These are phyloP conservation scores for Ziziphus jujuba DNA, from an alignment of 306 rosid genomes.

Conservation along the genomic window DNA sequence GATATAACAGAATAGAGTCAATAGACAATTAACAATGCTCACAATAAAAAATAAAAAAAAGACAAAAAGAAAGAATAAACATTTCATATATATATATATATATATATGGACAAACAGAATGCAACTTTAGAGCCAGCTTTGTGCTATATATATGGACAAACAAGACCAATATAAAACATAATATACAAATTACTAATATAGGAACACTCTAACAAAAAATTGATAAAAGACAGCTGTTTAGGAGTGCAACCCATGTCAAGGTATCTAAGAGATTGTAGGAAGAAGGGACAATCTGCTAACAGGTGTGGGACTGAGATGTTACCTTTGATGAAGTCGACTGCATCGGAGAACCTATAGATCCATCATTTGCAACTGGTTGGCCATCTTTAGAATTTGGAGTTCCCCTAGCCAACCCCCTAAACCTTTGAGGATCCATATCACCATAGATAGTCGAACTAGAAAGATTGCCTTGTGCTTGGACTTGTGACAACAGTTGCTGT, in stretches of 20 bases:
- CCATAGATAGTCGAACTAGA: constrained; percentile 56
- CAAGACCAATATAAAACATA: too few species aligned
- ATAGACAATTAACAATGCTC: too few species aligned
- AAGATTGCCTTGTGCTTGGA: constrained; percentile 75
- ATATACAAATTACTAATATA: too few species aligned
- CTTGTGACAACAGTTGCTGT: constrained; percentile 85
- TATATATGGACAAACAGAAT: too few species aligned
- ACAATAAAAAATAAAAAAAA: too few species aligned
- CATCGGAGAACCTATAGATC: constrained; percentile 90
- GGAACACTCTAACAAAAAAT: too few species aligned
- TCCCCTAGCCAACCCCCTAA: constrained; percentile 74
- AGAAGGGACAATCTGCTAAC: constrained; percentile 1
- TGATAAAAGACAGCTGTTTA: too few species aligned
- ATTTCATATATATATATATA: too few species aligned
- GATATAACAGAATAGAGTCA: too few species aligned
- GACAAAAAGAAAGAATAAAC: too few species aligned
- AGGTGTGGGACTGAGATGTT: constrained; percentile 24
- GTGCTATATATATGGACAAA: too few species aligned
- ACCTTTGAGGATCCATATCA: constrained; percentile 81
- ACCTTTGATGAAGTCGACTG: constrained; percentile 88
- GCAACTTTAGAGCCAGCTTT: too few species aligned
- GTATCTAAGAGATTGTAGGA: neutral
- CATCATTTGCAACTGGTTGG: constrained; percentile 66
- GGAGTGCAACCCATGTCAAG: neutral
- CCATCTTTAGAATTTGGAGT: constrained; percentile 69